These are phyloP conservation scores for Lanmaoa pseudosensibilis DNA, from an alignment of 768 basidiomycete species.

Conservation along the genomic window DNA sequence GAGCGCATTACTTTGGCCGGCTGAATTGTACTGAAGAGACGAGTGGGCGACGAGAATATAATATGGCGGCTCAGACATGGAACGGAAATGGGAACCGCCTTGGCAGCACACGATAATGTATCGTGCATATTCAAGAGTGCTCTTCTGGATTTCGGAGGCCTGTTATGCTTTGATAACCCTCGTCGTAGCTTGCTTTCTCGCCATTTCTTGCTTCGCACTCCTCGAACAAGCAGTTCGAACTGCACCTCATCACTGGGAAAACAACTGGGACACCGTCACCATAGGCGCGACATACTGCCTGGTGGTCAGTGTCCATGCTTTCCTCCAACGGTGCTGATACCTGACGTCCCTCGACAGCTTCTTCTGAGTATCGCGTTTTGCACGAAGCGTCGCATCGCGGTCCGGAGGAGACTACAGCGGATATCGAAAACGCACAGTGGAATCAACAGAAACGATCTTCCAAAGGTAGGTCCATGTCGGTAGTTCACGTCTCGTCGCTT, in stretches of 20 bases:
- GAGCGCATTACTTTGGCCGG: slow-evolving; percentile 38
- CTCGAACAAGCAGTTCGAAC: slow-evolving; percentile 74
- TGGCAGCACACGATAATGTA: slow-evolving; percentile 14
- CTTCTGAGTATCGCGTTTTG: slow-evolving; percentile 60
- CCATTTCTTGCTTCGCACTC: slow-evolving; percentile 63
- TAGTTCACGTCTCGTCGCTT: not conserved
- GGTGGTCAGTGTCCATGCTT: slow-evolving; percentile 50
- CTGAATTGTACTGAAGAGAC: slow-evolving; percentile 37
- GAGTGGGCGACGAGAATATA: slow-evolving; percentile 70
- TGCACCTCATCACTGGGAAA: slow-evolving; percentile 52
- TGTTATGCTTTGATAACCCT: slow-evolving; percentile 56
- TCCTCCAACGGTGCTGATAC: not conserved
- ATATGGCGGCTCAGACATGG: slow-evolving; percentile 47
- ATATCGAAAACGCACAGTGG: slow-evolving; percentile 63
- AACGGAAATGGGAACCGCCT: not conserved
- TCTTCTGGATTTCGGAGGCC: slow-evolving; percentile 52
- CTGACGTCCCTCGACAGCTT: slow-evolving; percentile 40
- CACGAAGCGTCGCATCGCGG: slow-evolving; percentile 65
- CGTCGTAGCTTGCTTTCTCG: slow-evolving; percentile 50
- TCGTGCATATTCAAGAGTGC: slow-evolving; percentile 38
- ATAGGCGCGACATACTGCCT: slow-evolving; percentile 71
- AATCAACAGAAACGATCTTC: slow-evolving; percentile 55
- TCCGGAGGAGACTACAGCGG: slow-evolving; percentile 61
- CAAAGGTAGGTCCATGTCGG: slow-evolving; percentile 45
- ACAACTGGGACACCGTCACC: slow-evolving; percentile 67